These are phyloP conservation scores for Erodium texanum DNA, from an alignment of 441 rosid species.

Conservation along the genomic window DNA sequence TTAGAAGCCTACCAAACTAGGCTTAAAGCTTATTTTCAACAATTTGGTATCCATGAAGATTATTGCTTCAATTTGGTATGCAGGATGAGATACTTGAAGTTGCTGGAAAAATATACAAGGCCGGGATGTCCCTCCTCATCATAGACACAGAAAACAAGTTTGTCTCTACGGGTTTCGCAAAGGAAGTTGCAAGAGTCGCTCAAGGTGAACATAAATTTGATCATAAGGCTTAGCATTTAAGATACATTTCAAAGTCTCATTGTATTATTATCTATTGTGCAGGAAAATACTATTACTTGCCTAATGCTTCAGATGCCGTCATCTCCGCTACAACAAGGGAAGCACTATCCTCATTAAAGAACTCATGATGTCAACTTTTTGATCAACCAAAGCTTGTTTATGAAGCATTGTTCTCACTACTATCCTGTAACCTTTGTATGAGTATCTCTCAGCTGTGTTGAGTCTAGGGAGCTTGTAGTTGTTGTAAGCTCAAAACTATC, in stretches of 20 bases:
- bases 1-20: background rate
- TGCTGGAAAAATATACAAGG: slow-evolving; percentile 79
- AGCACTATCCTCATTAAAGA: slow-evolving; percentile 74
- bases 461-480: background rate
- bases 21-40: background rate
- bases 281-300: slow-evolving; percentile 97
- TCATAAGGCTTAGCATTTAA: no score
- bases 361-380: slow-evolving; percentile 35
- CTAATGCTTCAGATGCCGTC: slow-evolving; percentile 95
- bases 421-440: background rate
- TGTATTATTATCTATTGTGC: slow-evolving; percentile 16
- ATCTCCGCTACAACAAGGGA: slow-evolving; percentile 86
- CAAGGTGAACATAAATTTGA: no score
- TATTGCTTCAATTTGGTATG: no score
- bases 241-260: no score
- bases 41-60: no score
- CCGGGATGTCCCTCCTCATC: slow-evolving; percentile 91
- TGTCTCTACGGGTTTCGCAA: slow-evolving; percentile 95
- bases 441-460: background rate
- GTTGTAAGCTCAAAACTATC: no score
- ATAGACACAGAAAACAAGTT: slow-evolving; percentile 98
- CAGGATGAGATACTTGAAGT: slow-evolving; percentile 97
- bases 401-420: background rate
- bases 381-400: background rate
- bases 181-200: slow-evolving; percentile 95